These are phyloP conservation scores for Aspergillus hortae DNA, from an alignment of 2,329 filamentous ascomycete species.

Conservation along the genomic window DNA sequence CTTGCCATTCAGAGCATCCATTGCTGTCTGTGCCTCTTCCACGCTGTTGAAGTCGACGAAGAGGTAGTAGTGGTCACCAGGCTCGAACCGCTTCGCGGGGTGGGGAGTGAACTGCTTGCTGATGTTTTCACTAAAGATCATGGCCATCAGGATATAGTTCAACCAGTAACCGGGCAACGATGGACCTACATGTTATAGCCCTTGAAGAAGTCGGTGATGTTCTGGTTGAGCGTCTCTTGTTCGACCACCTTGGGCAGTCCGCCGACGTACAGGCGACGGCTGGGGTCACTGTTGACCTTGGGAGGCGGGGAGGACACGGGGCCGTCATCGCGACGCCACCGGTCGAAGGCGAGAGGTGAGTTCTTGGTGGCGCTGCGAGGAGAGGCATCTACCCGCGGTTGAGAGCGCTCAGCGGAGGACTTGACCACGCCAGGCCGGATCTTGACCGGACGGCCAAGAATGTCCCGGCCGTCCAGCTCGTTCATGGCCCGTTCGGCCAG, in stretches of 20 bases:
- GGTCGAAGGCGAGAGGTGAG: slow-evolving; percentile 34
- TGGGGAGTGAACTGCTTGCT: slow-evolving; percentile 57
- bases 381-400: slow-evolving; percentile 18
- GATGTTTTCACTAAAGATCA: slow-evolving; percentile 38
- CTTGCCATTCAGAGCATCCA: slow-evolving; percentile 41
- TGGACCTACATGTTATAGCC: slow-evolving; percentile 40
- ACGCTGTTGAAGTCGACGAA: slow-evolving; percentile 61
- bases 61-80: slow-evolving; percentile 60
- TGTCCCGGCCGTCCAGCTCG: slow-evolving; percentile 51
- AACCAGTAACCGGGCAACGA: neutral
- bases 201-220: slow-evolving; percentile 44
- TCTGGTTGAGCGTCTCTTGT: slow-evolving; percentile 39
- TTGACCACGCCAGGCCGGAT: slow-evolving; percentile 64
- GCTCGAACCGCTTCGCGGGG: slow-evolving; percentile 50
- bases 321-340: slow-evolving; percentile 44
- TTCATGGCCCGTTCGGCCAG: slow-evolving; percentile 57
- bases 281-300: slow-evolving; percentile 33
- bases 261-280: slow-evolving; percentile 46
- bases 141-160: slow-evolving; percentile 3
- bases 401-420: slow-evolving; percentile 29
- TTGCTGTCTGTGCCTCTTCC: slow-evolving; percentile 53
- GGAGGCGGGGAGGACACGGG: slow-evolving; percentile 23
- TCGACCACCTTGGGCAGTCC: slow-evolving; percentile 44
- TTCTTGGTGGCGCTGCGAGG: slow-evolving; percentile 17
- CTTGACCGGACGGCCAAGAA: slow-evolving; percentile 59